phyloP scores from a whole-genome alignment of 2,329 filamentous ascomycete genomes.

The Plectosphaerella plurivora region DNA sequence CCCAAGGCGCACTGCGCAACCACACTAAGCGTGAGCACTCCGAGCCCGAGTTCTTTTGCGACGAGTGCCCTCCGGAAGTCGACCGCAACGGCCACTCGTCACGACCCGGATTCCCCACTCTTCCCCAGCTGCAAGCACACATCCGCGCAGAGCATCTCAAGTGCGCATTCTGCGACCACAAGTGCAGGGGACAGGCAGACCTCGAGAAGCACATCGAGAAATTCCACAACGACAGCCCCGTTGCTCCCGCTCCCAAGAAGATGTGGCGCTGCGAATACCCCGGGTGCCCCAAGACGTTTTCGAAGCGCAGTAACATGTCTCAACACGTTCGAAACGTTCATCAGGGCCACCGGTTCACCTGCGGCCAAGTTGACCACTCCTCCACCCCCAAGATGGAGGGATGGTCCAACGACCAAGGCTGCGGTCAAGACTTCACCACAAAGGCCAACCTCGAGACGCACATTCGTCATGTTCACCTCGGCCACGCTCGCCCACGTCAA shows the following conservation, averaged over 20 bases:
- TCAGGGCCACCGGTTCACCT: slow-evolving; percentile 73
- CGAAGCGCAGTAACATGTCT: slow-evolving; percentile 76
- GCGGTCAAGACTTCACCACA: slow-evolving; percentile 69
- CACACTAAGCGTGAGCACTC: slow-evolving; percentile 70
- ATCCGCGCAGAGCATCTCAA: slow-evolving; percentile 67
- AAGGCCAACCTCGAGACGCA: slow-evolving; percentile 82
- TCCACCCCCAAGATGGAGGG: slow-evolving; percentile 50
- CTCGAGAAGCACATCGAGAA: slow-evolving; percentile 76
- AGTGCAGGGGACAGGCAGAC: slow-evolving; percentile 61
- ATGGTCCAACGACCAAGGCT: slow-evolving; percentile 66
- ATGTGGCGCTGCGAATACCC: slow-evolving; percentile 61
- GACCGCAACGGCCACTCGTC: slow-evolving; percentile 32
- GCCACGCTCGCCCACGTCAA: slow-evolving; percentile 33
- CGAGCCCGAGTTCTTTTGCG: slow-evolving; percentile 69
- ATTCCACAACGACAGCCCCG: slow-evolving; percentile 59
- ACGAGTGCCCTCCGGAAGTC: slow-evolving; percentile 55
- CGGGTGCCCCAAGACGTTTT: slow-evolving; percentile 73
- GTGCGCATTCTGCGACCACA: slow-evolving; percentile 71
- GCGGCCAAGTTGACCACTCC: slow-evolving; percentile 62
- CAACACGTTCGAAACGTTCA: slow-evolving; percentile 76
- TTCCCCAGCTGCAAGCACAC: slow-evolving; percentile 67
- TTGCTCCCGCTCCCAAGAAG: slow-evolving; percentile 54
- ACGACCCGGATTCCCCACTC: slow-evolving; percentile 64
- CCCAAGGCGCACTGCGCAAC: slow-evolving; percentile 62
- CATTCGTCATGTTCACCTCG: slow-evolving; percentile 75